Evolutionary conservation across 148 eudicot species (phyloP).

Genomic region (Pouteria glomerata): DNA sequence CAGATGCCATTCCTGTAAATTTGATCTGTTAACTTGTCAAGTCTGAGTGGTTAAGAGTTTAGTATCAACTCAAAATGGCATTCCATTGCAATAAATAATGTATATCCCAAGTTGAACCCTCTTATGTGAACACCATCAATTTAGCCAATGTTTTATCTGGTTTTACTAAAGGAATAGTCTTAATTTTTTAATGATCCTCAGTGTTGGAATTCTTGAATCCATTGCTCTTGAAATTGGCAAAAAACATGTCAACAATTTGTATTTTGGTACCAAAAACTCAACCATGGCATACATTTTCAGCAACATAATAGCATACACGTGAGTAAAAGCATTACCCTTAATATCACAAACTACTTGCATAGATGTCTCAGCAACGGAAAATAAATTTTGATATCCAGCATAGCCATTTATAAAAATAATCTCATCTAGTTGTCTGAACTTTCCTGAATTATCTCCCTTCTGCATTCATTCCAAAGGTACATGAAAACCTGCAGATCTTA

Average conservation of each 20-base stretch:
- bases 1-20: background rate
- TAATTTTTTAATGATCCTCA: too few species aligned
- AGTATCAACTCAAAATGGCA: background rate
- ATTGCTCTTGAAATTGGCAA: too few species aligned
- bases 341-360: constrained; percentile 86
- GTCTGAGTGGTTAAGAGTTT: background rate
- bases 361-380: constrained; percentile 55
- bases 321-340: constrained; percentile 45
- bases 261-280: background rate
- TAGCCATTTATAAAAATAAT: constrained; percentile 63
- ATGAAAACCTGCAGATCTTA: background rate
- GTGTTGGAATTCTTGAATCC: too few species aligned
- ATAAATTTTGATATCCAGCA: constrained; percentile 73
- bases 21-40: background rate
- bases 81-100: background rate
- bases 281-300: background rate
- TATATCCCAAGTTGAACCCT: background rate
- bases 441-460: constrained; percentile 86
- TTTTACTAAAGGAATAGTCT: background rate
- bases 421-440: constrained; percentile 93
- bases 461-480: constrained; percentile 28
- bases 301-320: background rate
- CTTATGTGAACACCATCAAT: background rate
- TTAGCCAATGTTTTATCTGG: background rate
- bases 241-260: background rate